Evolutionary conservation across 371 early-diverging fungal species (phyloP).

Genomic region (Syncephalastrum sp.): DNA sequence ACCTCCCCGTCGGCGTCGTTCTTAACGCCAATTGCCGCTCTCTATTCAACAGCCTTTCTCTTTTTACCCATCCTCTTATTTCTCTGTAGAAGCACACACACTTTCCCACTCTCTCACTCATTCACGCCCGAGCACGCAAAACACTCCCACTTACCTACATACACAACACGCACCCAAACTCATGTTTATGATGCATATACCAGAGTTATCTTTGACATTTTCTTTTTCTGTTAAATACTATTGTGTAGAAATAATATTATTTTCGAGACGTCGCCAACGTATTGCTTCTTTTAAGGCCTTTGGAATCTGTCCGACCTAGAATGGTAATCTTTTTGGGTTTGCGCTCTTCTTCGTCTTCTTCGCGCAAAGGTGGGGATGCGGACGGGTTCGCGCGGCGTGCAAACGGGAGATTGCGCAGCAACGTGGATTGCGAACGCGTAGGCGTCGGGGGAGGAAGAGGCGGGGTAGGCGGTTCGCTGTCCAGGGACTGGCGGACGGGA

Average conservation of each 20-base stretch:
- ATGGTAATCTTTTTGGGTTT: too few species aligned
- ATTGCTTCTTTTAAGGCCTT: too few species aligned
- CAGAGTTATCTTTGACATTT: background rate
- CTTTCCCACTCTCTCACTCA: too few species aligned
- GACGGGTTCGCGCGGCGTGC: too few species aligned
- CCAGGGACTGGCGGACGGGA: too few species aligned
- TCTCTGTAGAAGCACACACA: background rate
- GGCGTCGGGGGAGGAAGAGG: conserved; percentile 7
- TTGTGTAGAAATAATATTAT: too few species aligned
- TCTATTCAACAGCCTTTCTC: background rate
- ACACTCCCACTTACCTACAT: too few species aligned
- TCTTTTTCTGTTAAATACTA: conserved; percentile 1
- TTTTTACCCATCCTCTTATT: background rate
- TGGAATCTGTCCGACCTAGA: too few species aligned
- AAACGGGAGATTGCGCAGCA: conserved; percentile 8
- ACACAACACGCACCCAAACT: background rate
- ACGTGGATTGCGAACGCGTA: conserved; percentile 3
- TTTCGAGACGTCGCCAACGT: too few species aligned
- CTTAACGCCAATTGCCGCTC: background rate
- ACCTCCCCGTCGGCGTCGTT: background rate
- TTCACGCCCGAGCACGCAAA: too few species aligned
- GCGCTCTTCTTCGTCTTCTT: conserved; percentile 3
- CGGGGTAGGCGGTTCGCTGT: background rate
- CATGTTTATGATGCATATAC: conserved; percentile 4
- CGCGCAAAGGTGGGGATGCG: background rate